Percentiles rank a stretch among this genome's conserved stretches.
Conservation (phyloP, 2,329 filamentous ascomycete genomes). For the Clonostachys rhizophaga region DNA sequence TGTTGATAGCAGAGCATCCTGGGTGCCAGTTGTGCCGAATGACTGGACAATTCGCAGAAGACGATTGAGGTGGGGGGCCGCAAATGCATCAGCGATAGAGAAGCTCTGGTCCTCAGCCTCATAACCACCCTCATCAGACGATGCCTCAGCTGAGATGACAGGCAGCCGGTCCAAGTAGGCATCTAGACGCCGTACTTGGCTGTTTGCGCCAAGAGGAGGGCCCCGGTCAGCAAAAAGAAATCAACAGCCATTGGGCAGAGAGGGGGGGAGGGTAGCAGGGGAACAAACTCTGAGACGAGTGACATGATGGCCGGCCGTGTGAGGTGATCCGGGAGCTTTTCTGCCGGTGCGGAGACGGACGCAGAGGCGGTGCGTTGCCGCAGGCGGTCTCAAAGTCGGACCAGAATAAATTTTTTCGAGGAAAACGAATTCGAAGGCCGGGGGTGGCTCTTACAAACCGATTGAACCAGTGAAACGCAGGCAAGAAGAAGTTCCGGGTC, state of each 20-base stretch:
- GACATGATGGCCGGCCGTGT: conserved; percentile 25
- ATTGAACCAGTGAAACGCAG: not conserved
- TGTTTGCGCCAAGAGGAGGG: conserved; percentile 15
- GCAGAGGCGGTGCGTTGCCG: no score
- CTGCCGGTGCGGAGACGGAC: not conserved
- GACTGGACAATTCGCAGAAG: conserved; percentile 66
- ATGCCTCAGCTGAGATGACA: conserved; percentile 30
- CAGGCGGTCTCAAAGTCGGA: no score
- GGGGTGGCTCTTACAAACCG: not conserved
- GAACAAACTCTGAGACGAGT: conserved; percentile 40
- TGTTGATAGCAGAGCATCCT: conserved; percentile 56
- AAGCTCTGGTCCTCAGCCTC: conserved; percentile 23
- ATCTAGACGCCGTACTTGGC: conserved; percentile 59
- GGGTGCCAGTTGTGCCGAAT: conserved; percentile 65
- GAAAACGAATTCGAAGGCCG: no score
- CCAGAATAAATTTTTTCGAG: no score
- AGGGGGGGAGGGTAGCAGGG: not conserved
- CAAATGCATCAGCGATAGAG: conserved; percentile 32
- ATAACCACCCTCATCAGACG: conserved; percentile 29
- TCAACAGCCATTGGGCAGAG: not conserved
- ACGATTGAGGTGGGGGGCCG: conserved; percentile 51
- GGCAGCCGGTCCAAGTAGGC: conserved; percentile 60
- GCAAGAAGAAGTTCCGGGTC: not conserved
- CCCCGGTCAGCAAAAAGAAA: not conserved
- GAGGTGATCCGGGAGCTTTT: not conserved